phyloP scores from a whole-genome alignment of 441 rosid genomes.

The Francoa sonchifolia region DNA sequence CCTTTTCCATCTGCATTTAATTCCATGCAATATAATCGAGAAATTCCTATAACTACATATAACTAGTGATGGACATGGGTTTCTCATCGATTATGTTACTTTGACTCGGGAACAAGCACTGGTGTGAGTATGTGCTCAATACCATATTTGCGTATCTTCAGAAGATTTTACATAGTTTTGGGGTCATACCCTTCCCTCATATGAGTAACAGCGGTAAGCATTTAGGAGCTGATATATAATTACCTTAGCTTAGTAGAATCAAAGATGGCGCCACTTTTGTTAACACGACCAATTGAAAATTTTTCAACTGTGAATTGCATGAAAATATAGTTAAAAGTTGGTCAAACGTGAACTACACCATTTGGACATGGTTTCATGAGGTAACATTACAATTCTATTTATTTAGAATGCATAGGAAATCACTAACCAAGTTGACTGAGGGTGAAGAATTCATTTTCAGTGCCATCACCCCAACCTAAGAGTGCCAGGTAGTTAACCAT shows the following conservation, averaged over 20 bases:
- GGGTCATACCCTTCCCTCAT: too few relatives aligned
- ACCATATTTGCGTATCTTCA: too few relatives aligned
- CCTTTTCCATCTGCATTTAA: too few relatives aligned
- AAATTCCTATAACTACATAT: too few relatives aligned
- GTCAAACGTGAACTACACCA: conserved; percentile 5
- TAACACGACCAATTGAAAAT: conserved; percentile 73
- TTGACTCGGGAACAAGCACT: too few relatives aligned
- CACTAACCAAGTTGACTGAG: conserved; percentile 67
- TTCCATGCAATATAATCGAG: conserved; percentile 1
- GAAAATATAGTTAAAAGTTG: conserved; percentile 13
- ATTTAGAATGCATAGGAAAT: conserved; percentile 3
- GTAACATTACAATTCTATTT: background rate
- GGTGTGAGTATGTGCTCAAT: too few relatives aligned
- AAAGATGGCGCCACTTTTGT: conserved; percentile 81
- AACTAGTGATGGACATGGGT: background rate
- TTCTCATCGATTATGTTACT: too few relatives aligned
- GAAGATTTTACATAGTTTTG: too few relatives aligned
- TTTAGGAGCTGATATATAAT: conserved; percentile 9
- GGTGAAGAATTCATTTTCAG: conserved; percentile 85
- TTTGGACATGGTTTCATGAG: background rate
- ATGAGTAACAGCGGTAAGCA: too few relatives aligned
- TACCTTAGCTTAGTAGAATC: conserved; percentile 81
- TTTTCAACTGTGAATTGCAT: conserved; percentile 55
- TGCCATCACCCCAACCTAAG: conserved; percentile 96
- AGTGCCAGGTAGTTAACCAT: conserved; percentile 93